Evolutionary conservation across 257 asterid species (phyloP).

Genomic region (Solanum sparsipilum): DNA sequence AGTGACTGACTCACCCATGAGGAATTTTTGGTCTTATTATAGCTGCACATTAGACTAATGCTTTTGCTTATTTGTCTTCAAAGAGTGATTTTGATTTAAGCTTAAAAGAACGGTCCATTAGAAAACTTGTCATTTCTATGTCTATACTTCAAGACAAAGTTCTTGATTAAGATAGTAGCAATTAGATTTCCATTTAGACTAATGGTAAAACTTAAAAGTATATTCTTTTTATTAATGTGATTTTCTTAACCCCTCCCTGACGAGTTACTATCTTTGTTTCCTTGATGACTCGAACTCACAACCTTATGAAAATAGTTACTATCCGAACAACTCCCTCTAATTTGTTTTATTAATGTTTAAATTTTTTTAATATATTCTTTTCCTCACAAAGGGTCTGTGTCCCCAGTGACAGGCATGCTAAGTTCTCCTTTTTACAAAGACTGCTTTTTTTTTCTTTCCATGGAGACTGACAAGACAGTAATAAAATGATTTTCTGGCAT

Average conservation of each 20-base stretch:
- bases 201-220: neutral
- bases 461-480: slow-evolving; percentile 23
- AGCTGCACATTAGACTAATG: slow-evolving; percentile 13
- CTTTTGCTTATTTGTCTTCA: slow-evolving; percentile 5
- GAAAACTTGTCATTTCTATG: neutral
- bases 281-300: too few species aligned
- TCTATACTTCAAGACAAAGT: neutral
- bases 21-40: slow-evolving; percentile 24
- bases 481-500: slow-evolving; percentile 28
- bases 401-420: slow-evolving; percentile 80
- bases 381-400: slow-evolving; percentile 41
- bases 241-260: too few species aligned
- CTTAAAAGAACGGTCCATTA: neutral
- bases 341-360: neutral
- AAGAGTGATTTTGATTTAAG: neutral
- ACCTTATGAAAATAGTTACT: too few species aligned
- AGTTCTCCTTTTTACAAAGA: slow-evolving; percentile 44
- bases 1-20: slow-evolving; percentile 29
- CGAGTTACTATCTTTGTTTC: too few species aligned
- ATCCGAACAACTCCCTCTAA: too few species aligned
- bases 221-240: neutral
- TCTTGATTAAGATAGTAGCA: neutral
- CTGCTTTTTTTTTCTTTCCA: slow-evolving; percentile 24
- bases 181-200: neutral
- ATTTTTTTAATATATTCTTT: slow-evolving; percentile 20